Evolutionary conservation across 2,329 filamentous ascomycete genomes (phyloP), one percentile per base, ranked within the genome.

Genomic region (Neocucurbitaria cava): DNA sequence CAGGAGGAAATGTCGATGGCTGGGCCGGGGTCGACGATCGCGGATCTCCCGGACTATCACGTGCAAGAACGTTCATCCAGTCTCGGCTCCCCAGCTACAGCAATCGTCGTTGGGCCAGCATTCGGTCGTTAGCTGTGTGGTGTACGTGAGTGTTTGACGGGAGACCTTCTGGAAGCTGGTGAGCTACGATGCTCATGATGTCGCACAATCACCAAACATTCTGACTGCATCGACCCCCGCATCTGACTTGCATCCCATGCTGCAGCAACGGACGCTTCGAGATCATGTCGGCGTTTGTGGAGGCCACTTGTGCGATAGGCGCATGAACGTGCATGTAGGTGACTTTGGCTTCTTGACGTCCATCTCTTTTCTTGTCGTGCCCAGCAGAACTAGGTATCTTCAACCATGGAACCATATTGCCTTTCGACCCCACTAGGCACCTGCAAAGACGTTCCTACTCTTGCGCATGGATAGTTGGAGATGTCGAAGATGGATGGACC

Each of bases 211-310:
- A 46, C 56, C 48, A 30, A 49, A 13, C 38, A 23, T 43, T 43
- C 31, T 48, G 42, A 54, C 46, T 30, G 35, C 30, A 24, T 9
- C 11, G 20, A 33, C 43, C 36, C 45, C 49, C 52, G 47, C 46
- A 49, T 52, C 53, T 56, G 52, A 49, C 47, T 38, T 56, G 56
- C 58, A 56, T 52, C 39, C 39, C 64, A 61, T 64, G 61, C 65
- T 41, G 51, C 52, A 43, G 45, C 47, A 13, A 26, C 50, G 26
- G 40, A 24, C 13, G 45, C 44, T 46, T 56, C 48, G 31, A 46
- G 48, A 33, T 46, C 28, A 39, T 55, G 55, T 44, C 47, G 21
- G 21, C 39, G 33, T 48, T 23, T 13, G n/a, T 47, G 24, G 18
- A 38, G 5, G 35, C 10, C 6, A 38, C 7, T 9, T 38, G 9